Conservation (phyloP, 1,139 yeast genomes). For the Debaryomycetaceae sp. region DNA sequence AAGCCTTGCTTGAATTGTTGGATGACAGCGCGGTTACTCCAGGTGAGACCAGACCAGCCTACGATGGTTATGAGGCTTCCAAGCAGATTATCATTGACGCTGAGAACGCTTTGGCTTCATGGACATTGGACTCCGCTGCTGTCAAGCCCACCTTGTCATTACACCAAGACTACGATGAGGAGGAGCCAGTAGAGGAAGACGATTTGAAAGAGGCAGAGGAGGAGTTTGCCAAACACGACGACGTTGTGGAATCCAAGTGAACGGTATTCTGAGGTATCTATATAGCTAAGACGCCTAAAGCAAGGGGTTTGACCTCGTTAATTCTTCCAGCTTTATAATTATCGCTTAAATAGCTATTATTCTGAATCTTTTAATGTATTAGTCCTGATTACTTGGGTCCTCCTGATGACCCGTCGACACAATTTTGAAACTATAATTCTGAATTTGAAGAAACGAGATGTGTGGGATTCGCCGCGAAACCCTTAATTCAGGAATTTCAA, state of each 20-base stretch:
- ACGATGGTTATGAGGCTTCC: slow-evolving; percentile 97
- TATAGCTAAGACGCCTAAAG: neutral
- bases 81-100: slow-evolving; percentile 97
- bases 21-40: slow-evolving; percentile 98
- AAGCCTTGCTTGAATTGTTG: slow-evolving; percentile 90
- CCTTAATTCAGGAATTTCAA: neutral
- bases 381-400: neutral
- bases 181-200: slow-evolving; percentile 55
- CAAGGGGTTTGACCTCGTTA: neutral
- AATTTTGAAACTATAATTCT: too few relatives aligned
- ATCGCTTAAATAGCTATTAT: neutral
- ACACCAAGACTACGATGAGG: slow-evolving; percentile 72
- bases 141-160: slow-evolving; percentile 92
- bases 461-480: neutral
- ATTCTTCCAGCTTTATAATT: neutral
- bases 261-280: neutral
- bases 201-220: slow-evolving; percentile 48
- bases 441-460: too few relatives aligned
- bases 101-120: slow-evolving; percentile 90
- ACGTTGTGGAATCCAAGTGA: slow-evolving; percentile 11
- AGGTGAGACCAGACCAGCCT: slow-evolving; percentile 98
- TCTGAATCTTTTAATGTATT: neutral
- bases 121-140: slow-evolving; percentile 95
- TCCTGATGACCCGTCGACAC: too few relatives aligned
- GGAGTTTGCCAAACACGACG: slow-evolving; percentile 42